Evolutionary conservation across 2,329 filamentous ascomycete species (phyloP).

Genomic region (Purpureocillium lavendulum): DNA sequence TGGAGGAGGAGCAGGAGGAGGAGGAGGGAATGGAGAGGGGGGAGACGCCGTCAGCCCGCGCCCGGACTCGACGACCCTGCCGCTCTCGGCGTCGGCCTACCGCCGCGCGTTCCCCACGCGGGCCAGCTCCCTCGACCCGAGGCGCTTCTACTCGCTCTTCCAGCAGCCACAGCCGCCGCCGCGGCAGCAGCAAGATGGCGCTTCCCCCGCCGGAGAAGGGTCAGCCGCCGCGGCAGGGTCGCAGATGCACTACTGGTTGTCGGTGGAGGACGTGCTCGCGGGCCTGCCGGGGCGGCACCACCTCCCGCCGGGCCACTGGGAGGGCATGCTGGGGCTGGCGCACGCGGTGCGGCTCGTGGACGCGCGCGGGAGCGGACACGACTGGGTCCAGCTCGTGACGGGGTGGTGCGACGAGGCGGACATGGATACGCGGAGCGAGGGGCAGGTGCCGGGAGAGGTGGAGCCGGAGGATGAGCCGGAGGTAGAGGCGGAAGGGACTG

Average conservation of each 20-base stretch:
- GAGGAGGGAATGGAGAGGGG: too few relatives aligned
- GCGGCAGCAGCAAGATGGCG: too few relatives aligned
- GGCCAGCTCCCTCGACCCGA: too few relatives aligned
- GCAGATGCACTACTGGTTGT: constrained; percentile 9
- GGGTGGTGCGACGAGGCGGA: constrained; percentile 5
- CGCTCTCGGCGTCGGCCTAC: not conserved
- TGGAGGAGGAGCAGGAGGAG: too few relatives aligned
- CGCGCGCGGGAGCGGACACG: not conserved
- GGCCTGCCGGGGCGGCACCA: constrained; percentile 4
- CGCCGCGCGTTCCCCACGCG: too few relatives aligned
- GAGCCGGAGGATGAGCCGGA: too few relatives aligned
- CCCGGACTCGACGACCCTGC: not conserved
- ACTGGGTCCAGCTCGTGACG: constrained; percentile 5
- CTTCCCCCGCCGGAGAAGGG: too few relatives aligned
- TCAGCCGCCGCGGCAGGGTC: too few relatives aligned
- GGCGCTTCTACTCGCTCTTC: not conserved
- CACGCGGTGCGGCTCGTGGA: constrained; percentile 4
- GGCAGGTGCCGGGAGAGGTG: not conserved
- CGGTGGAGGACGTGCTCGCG: constrained; percentile 4
- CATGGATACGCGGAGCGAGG: not conserved
- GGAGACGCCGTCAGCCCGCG: not conserved
- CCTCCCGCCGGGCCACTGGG: constrained; percentile 9
- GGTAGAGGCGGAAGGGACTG: too few relatives aligned
- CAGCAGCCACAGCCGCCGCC: not conserved
- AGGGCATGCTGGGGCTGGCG: constrained; percentile 2